phyloP scores from a whole-genome alignment of 345 rosid genomes.

The Erucastrum elatum region DNA sequence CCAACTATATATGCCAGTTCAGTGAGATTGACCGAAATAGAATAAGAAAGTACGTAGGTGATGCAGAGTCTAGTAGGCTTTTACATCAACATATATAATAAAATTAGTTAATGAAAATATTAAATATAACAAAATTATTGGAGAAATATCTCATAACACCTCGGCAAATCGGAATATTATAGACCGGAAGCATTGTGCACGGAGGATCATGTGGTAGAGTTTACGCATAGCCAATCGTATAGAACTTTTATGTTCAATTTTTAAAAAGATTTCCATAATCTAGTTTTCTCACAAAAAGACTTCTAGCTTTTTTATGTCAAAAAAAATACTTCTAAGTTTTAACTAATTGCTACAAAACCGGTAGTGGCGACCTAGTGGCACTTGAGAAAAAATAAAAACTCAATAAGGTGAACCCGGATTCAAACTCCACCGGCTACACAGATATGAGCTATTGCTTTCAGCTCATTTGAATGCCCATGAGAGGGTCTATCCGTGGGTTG shows the following conservation, averaged over 20 bases:
- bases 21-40: neutral
- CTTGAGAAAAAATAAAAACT: no score
- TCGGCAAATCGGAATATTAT: constrained; percentile 26
- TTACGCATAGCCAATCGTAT: neutral
- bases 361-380: no score
- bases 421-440: no score
- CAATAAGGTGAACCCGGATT: no score
- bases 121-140: neutral
- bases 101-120: neutral
- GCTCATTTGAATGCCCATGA: no score
- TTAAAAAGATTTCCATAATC: neutral
- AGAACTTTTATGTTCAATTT: neutral
- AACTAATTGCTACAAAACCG: no score
- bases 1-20: neutral
- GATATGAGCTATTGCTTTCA: no score
- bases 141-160: constrained; percentile 19
- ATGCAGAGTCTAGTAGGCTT: neutral
- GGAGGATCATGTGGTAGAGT: constrained; percentile 26
- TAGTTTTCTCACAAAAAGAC: neutral
- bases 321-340: neutral
- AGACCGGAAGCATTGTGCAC: constrained; percentile 18
- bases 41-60: neutral
- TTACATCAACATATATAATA: neutral
- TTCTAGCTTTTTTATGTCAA: no score
- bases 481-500: no score